Evolutionary conservation across 768 basidiomycete species (phyloP).

Genomic region (Mycena epipterygia): DNA sequence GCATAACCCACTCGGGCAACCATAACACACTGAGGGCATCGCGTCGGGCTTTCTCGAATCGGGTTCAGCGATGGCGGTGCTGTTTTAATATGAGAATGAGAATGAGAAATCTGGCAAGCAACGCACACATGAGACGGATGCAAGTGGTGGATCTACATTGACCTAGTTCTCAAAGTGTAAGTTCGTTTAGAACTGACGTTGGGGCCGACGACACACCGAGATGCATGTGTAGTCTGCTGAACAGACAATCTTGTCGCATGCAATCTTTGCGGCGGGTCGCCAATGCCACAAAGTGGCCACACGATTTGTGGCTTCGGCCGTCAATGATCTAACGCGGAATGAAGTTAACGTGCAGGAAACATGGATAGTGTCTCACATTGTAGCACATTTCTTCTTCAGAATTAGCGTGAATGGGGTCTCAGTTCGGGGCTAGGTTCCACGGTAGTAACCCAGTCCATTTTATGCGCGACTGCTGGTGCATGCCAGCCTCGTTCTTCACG

Average conservation of each 20-base stretch:
- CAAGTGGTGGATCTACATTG: slow-evolving; percentile 68
- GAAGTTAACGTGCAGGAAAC: slow-evolving; percentile 11
- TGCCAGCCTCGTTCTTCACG: slow-evolving; percentile 58
- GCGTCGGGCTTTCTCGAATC: slow-evolving; percentile 30
- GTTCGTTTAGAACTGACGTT: neutral
- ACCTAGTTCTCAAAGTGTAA: slow-evolving; percentile 17
- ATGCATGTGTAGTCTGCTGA: slow-evolving; percentile 76
- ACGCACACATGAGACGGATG: slow-evolving; percentile 68
- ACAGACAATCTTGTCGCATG: slow-evolving; percentile 72
- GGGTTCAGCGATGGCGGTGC: slow-evolving; percentile 30
- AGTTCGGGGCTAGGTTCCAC: slow-evolving; percentile 35
- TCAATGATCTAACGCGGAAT: slow-evolving; percentile 71
- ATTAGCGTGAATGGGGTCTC: slow-evolving; percentile 30
- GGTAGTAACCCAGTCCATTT: slow-evolving; percentile 29
- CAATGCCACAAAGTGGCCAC: slow-evolving; percentile 82
- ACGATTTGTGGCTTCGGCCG: slow-evolving; percentile 77
- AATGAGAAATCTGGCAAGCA: neutral
- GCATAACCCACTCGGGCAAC: slow-evolving; percentile 15
- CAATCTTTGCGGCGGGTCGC: slow-evolving; percentile 80
- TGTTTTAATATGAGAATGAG: slow-evolving; percentile 12
- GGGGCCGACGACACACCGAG: slow-evolving; percentile 54
- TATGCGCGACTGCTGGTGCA: slow-evolving; percentile 43
- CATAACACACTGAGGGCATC: slow-evolving; percentile 35
- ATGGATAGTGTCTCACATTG: slow-evolving; percentile 64
- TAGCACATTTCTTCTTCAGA: slow-evolving; percentile 70